A percentile compares a stretch with the other conserved stretches of the same genome.
These are phyloP conservation scores for Metschnikowia peoriensis DNA, from an alignment of 805 yeast species.

Conservation along the genomic window DNA sequence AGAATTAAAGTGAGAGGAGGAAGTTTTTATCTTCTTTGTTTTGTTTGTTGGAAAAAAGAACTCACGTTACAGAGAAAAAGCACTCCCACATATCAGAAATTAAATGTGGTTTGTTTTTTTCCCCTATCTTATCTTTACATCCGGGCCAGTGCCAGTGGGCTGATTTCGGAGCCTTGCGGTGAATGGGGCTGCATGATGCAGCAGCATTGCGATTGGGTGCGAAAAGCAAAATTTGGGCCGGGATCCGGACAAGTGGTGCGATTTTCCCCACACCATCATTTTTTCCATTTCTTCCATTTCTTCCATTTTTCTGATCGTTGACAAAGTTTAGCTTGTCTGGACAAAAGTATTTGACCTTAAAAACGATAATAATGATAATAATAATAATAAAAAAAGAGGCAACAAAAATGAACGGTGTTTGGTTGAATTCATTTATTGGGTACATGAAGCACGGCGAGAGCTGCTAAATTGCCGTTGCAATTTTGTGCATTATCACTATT, in stretches of 20 bases:
- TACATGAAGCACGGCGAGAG: too few relatives aligned
- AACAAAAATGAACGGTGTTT: too few relatives aligned
- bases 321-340: not conserved
- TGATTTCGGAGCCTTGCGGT: not conserved
- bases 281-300: not conserved
- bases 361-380: too few relatives aligned
- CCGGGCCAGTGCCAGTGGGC: not conserved
- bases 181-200: not conserved
- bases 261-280: not conserved
- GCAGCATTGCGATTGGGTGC: constrained; percentile 11
- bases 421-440: too few relatives aligned
- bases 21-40: not conserved
- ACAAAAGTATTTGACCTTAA: too few relatives aligned
- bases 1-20: not conserved
- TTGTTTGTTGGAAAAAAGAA: too few relatives aligned
- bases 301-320: not conserved
- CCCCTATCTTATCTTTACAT: not conserved
- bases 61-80: not conserved
- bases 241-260: constrained; percentile 7
- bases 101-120: not conserved
- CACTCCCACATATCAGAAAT: not conserved
- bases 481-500: too few relatives aligned
- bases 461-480: too few relatives aligned
- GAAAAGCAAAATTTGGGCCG: constrained; percentile 7
- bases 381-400: too few relatives aligned